phyloP scores from a whole-genome alignment of 306 rosid species.

The Delonix regia region DNA sequence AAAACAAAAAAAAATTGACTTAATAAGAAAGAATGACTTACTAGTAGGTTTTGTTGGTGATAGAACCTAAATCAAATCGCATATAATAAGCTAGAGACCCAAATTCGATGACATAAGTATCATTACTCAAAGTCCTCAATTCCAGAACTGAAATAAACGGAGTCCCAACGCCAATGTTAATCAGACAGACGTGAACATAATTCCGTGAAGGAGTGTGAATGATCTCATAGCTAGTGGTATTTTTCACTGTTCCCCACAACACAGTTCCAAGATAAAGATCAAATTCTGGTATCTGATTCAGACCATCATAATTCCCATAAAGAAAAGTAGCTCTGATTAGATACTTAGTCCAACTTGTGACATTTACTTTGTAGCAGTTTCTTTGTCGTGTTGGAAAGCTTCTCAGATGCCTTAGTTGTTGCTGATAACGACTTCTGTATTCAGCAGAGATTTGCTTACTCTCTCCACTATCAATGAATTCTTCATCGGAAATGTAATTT shows the following conservation, averaged over 20 bases:
- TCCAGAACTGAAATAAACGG: conserved; percentile 58
- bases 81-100: conserved; percentile 14
- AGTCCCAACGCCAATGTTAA: conserved; percentile 47
- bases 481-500: conserved; percentile 52
- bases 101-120: conserved; percentile 18
- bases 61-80: conserved; percentile 24
- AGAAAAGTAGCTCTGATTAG: conserved; percentile 45
- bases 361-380: conserved; percentile 58
- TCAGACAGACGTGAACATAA: conserved; percentile 47
- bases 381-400: conserved; percentile 62
- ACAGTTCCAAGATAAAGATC: conserved; percentile 54
- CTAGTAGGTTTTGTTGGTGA: neutral
- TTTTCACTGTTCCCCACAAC: conserved; percentile 40
- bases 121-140: conserved; percentile 42
- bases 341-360: conserved; percentile 39
- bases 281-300: conserved; percentile 43
- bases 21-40: neutral
- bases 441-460: conserved; percentile 18
- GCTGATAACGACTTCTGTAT: conserved; percentile 6
- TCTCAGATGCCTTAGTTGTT: conserved; percentile 37
- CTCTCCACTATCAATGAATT: conserved; percentile 46
- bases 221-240: conserved; percentile 30
- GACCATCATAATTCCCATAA: conserved; percentile 56
- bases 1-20: neutral
- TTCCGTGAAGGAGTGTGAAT: conserved; percentile 41